Evolutionary conservation across 352 stramenopile species (phyloP), one percentile per base, ranked within the genome.

Genomic region (Nothophytophthora sp.): DNA sequence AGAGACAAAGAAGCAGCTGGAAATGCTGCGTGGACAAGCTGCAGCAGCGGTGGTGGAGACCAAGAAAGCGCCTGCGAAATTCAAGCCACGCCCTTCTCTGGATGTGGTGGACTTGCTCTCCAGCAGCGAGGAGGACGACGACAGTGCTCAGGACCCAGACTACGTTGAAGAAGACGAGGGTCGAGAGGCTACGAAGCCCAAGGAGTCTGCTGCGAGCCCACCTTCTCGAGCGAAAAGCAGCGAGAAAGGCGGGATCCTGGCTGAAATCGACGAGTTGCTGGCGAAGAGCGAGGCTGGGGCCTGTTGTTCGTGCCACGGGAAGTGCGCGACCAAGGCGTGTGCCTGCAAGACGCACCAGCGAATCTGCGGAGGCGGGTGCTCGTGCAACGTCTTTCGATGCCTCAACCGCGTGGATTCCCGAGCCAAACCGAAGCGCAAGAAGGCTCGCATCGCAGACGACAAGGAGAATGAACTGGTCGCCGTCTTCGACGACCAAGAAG

Each of bases 261-360:
- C 85, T 23, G 77, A 90, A 52, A 83, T 85, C 35, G 63, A 88
- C 36, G 50, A 77, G 29, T 29, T 86, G 12, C 58, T 88, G 9
- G 69, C 71, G 15, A 77, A 60, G 16, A 63, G 37, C 47, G 34
- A 18, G 15, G 51, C 37, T 25, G 45, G 29, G 10, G 49, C 68
- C 12, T 90, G 78, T 28, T 92, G 81, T 32, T 71, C 62, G 7
- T 92, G 83, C 46, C 73, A 76, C 18, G 74, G 78, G n/a, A 93
- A 90, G 50, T 92, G 81, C 32, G 79, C 72, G 15, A 91, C 76
- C 12, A 88, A 86, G 34, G 71, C 56, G 11, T 93, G 83, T 41
- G 75, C 63, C 3, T 92, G 81, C 48, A 77, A 81, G 32, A 71
- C 75, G 0, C 61, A 72, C 23, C 72, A 63, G 33, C 59, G 62